A percentile compares a stretch with the other conserved stretches of the same genome.
These are phyloP conservation scores for Malus fusca DNA, from an alignment of 306 rosid genomes.

Conservation along the genomic window DNA sequence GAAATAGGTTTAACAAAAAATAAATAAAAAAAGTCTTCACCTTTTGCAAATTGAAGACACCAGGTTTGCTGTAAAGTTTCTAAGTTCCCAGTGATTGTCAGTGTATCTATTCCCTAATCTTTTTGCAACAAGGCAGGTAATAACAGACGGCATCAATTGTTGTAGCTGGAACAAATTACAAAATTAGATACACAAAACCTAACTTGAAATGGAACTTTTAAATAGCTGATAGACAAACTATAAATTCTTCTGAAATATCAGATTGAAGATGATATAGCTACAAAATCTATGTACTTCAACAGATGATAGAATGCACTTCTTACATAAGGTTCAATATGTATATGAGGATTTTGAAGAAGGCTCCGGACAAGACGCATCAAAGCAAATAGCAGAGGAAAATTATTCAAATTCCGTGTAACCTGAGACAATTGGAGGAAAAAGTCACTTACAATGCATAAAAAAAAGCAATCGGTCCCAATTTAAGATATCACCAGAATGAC, in stretches of 20 bases:
- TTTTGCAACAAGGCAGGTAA: constrained; percentile 86
- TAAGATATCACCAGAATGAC: constrained; percentile 4
- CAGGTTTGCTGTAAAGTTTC: constrained; percentile 71
- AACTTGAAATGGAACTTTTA: neutral
- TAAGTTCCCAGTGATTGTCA: constrained; percentile 93
- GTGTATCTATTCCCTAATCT: constrained; percentile 63
- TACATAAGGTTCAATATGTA: constrained; percentile 87
- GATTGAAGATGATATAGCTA: neutral
- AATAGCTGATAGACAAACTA: neutral
- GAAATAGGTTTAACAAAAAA: constrained; percentile 4
- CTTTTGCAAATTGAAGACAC: constrained; percentile 78
- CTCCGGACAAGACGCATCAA: constrained; percentile 74
- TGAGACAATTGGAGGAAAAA: constrained; percentile 33
- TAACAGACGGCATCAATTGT: constrained; percentile 84
- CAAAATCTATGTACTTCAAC: constrained; percentile 12
- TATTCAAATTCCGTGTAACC: constrained; percentile 57
- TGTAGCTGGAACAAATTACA: constrained; percentile 51
- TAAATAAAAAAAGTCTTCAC: constrained; percentile 33
- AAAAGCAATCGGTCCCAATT: constrained; percentile 8
- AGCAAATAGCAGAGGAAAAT: constrained; percentile 47
- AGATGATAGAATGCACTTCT: constrained; percentile 20
- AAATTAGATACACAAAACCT: constrained; percentile 21
- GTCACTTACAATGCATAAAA: constrained; percentile 14
- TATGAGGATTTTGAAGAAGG: constrained; percentile 72
- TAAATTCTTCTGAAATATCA: neutral